Evolutionary conservation across 1,284 basidiomycete genomes (phyloP), one percentile per base, ranked within the genome.

Genomic region (Golubevia pallescens): DNA sequence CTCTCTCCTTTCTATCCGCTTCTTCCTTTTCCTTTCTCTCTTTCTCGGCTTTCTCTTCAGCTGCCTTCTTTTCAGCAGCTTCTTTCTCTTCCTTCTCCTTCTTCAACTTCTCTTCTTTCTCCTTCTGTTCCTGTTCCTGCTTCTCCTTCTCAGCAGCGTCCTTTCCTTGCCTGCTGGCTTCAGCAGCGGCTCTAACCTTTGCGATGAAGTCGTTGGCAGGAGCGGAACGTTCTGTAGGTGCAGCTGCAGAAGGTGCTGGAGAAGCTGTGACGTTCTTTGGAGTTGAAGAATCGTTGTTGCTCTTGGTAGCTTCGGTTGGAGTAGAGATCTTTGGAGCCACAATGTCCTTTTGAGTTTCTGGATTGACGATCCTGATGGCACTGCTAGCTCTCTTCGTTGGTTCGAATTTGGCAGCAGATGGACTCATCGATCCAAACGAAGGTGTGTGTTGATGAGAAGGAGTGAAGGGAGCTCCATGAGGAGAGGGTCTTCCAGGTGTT

Each of bases 361-460:
- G 82, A 69, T 85, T 81, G 58, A 85, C 82, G 60, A 85, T 85
- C 57, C 74, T 75, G 58, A 85, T 81, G 34, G 82, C 82, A 57
- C 75, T 77, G 68, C 77, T 80, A 61, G 69, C 70, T 32, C 79
- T 69, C 75, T 82, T 84, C 63, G 70, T 68, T 16, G 80, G 80
- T 72, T 84, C 82, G 61, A 85, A 85, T 59, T 79, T 73, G 23
- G 78, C 73, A 16, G 82, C 82, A 28, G 81, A 67, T 5, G 81
- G 77, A 62, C 80, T 85, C 80, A 83, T 85, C 20, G 79, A 68
- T 19, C 61, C 61, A 66, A 80, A 77, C 38, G 78, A 79, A 32
- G 62, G 19, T 57, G 62, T 51, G 54, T 34, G 55, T 57, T 34
- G 55, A 57, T 24, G 55, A 21, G 48, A 53, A 24, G 60, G 60